Base-by-base conservation (phyloP, 257 asterid genomes). In the Eucommia ulmoides region DNA sequence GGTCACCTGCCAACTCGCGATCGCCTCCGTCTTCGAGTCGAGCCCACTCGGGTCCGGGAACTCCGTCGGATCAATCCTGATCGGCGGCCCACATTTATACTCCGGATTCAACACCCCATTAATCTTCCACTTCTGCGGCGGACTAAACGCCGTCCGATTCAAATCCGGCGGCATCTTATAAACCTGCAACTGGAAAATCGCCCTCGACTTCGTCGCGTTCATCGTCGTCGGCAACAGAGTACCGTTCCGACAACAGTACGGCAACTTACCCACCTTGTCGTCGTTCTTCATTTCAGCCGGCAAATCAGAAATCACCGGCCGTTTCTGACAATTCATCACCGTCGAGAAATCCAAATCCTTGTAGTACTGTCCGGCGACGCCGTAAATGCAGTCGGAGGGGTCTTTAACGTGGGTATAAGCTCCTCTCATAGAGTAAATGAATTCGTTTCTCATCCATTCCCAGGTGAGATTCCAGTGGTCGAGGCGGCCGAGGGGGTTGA, bases 371-470 rank as follows among this genome's bases (percentile, higher is more conserved):
- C 48, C 48, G 7, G 19, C 20, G n/a, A 21, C 3, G 1, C 48
- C 48, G 2, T 42, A 42, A n/a, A 42, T 16, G 15, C 48, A 42
- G 0, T 15, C 48, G 3, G 3, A 3, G 2, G 48, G 48, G 48
- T 42, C 48, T n/a, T 42, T 42, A 16, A 16, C 19, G 48, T 42
- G 48, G 9, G 48, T 42, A 21, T 42, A 42, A 16, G 20, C 48
- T 18, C 48, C 48, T 42, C 15, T 16, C 48, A 42, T 42, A 21
- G 20, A 16, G 48, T 42, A 6, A 6, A 42, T 42, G 48, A 42
- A 42, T 10, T 42, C 48, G 15, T 18, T 42, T 18, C 48, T 42
- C 48, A 42, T 42, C 48, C 48, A 42, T 42, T 42, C 48, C 48
- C 48, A 42, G 2, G 48, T 42, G 10, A 42, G 15, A 21, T 42